Evolutionary conservation across 768 basidiomycete species (phyloP).

Genomic region (Astraeus odoratus): DNA sequence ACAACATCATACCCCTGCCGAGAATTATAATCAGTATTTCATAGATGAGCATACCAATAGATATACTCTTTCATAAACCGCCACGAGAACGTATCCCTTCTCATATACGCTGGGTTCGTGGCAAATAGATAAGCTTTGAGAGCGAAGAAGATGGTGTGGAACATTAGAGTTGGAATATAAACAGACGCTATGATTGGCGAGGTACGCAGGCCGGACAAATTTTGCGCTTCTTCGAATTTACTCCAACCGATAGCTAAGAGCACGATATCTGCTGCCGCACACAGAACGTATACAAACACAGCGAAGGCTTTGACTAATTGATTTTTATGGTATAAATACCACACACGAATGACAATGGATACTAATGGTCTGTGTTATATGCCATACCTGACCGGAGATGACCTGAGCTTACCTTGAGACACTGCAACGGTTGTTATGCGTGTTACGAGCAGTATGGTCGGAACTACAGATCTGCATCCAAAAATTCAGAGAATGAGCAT

Average conservation of each 20-base stretch:
- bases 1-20: conserved; percentile 19
- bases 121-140: conserved; percentile 11
- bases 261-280: not conserved
- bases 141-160: conserved; percentile 10
- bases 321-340: conserved; percentile 10
- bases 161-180: conserved; percentile 13
- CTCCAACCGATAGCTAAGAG: not conserved
- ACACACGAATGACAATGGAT: conserved; percentile 10
- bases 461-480: too few species aligned
- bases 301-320: conserved; percentile 3
- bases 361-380: conserved; percentile 1
- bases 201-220: not conserved
- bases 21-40: not conserved
- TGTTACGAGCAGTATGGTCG: too few species aligned
- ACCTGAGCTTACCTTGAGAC: not conserved
- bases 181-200: conserved; percentile 1
- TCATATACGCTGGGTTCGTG: conserved; percentile 6
- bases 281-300: not conserved
- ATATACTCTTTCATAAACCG: conserved; percentile 16
- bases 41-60: not conserved
- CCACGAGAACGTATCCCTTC: conserved; percentile 7
- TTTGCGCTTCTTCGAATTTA: not conserved
- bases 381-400: too few species aligned
- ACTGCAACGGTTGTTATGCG: too few species aligned
- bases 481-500: too few species aligned